Base-by-base conservation (phyloP, 306 rosid genomes). In the Malus sylvestris region DNA sequence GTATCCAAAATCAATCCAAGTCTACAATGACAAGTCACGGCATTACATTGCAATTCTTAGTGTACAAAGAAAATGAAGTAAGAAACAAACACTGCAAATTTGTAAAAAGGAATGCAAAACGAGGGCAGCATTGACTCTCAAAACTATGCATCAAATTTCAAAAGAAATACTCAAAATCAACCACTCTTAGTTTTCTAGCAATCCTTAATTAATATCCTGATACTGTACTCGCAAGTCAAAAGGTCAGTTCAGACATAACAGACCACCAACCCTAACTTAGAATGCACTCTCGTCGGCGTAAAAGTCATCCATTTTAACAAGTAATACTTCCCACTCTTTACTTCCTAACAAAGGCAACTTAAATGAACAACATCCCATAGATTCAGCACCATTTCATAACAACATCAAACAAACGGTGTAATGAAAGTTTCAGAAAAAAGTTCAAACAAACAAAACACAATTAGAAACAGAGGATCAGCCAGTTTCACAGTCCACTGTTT, bases 381-480 rank as follows among this genome's bases (percentile, higher is more conserved):
- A 52, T 3, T 27, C 55, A 19, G 30, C 57, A 62, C 53, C 63
- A 62, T 38, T 44, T 13, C 69, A 44, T 12, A 32, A 70, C 51
- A 61, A 61, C 76, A 45, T 58, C 23, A 40, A 22, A 6, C 40
- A 73, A 59, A 58, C 67, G 23, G 55, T 57, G 10, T 18, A 57
- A 58, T 13, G 11, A 5, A 40, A 45, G 20, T 32, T 15, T 7
- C 45, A 27, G 42, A 61, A 13, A 33, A 63, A 61, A 16, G 27
- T 4, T 45, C 15, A 63, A 32, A 78, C 72, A 71, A 64, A 78
- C 46, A 67, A 71, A 77, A 25, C 61, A 49, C 42, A 68, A 68
- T 10, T 69, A 53, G 63, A 66, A 81, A 76, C 86, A 83, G 87
- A 58, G 81, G 62, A 80, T 8, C 58, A 15, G 20, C 53, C 68